A percentile compares a stretch with the other conserved stretches of the same genome.
Conservation (phyloP, 495 filamentous ascomycete species). For the Baudoinia panamericana region DNA sequence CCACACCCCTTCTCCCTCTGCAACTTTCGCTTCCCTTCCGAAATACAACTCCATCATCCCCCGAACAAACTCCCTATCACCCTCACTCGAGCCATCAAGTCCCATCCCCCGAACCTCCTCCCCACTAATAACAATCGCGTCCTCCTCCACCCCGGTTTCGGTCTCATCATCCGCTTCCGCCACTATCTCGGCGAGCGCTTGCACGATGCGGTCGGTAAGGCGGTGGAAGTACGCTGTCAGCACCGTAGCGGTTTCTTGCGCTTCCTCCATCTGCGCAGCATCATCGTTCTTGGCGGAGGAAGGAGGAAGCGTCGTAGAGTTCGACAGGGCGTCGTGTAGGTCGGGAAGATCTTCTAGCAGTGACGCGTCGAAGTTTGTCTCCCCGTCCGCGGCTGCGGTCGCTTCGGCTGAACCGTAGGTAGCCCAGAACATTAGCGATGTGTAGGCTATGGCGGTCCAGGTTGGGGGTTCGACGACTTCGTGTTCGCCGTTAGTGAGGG, state of each 20-base stretch:
- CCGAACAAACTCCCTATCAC: constrained; percentile 59
- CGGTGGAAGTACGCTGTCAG: constrained; percentile 88
- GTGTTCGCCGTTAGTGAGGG: constrained; percentile 19
- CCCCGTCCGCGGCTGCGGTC: constrained; percentile 30
- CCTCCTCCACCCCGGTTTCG: constrained; percentile 33
- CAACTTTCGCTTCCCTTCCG: constrained; percentile 51
- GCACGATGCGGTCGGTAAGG: constrained; percentile 58
- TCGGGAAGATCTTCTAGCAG: constrained; percentile 25
- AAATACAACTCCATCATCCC: constrained; percentile 60
- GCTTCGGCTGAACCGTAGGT: constrained; percentile 69
- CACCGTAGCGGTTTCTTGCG: constrained; percentile 41
- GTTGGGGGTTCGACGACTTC: constrained; percentile 61
- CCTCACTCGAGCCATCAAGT: constrained; percentile 71
- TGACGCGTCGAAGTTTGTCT: constrained; percentile 23
- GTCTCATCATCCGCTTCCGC: constrained; percentile 43
- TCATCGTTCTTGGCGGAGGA: constrained; percentile 35
- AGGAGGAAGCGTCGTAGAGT: constrained; percentile 25
- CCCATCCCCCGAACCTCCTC: constrained; percentile 71
- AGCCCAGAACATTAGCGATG: constrained; percentile 96
- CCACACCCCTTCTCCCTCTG: constrained; percentile 58
- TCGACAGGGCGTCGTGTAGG: constrained; percentile 19
- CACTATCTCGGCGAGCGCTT: constrained; percentile 54
- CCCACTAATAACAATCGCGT: constrained; percentile 41
- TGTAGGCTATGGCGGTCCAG: constrained; percentile 86
- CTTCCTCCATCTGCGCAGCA: constrained; percentile 17